Conservation (phyloP, 2,329 filamentous ascomycete genomes). For the Paracoccidioides brasiliensis region DNA sequence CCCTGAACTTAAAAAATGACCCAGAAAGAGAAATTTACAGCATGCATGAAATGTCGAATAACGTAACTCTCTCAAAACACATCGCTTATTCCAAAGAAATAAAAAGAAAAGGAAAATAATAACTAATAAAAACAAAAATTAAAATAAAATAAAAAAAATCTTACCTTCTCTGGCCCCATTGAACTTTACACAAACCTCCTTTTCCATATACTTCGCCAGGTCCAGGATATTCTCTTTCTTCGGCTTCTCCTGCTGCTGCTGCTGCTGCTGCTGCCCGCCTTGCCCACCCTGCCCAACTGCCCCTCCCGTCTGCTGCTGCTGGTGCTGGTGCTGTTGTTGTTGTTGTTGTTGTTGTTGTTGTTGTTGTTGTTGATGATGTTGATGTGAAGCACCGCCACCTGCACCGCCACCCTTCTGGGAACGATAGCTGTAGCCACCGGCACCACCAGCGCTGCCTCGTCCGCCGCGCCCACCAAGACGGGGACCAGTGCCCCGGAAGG, state of each 20-base stretch:
- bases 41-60: background rate
- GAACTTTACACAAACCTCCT: slow-evolving; percentile 90
- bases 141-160: slow-evolving; percentile 14
- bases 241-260: slow-evolving; percentile 53
- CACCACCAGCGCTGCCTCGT: slow-evolving; percentile 29
- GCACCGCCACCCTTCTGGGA: slow-evolving; percentile 31
- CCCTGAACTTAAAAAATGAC: background rate
- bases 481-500: slow-evolving; percentile 44
- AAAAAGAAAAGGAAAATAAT: background rate
- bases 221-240: slow-evolving; percentile 99
- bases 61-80: background rate
- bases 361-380: slow-evolving; percentile 6
- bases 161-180: slow-evolving; percentile 83
- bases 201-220: slow-evolving; percentile 91
- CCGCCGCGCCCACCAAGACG: slow-evolving; percentile 30
- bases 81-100: background rate
- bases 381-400: slow-evolving; percentile 25
- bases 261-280: slow-evolving; percentile 26
- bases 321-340: slow-evolving; percentile 35
- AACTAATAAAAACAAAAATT: background rate
- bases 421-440: slow-evolving; percentile 23
- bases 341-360: background rate
- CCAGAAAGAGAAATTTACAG: too few relatives aligned
- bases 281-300: slow-evolving; percentile 22
- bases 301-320: slow-evolving; percentile 42